Conservation (phyloP, 1,284 basidiomycete species). For the Neolentinus lepideus region DNA sequence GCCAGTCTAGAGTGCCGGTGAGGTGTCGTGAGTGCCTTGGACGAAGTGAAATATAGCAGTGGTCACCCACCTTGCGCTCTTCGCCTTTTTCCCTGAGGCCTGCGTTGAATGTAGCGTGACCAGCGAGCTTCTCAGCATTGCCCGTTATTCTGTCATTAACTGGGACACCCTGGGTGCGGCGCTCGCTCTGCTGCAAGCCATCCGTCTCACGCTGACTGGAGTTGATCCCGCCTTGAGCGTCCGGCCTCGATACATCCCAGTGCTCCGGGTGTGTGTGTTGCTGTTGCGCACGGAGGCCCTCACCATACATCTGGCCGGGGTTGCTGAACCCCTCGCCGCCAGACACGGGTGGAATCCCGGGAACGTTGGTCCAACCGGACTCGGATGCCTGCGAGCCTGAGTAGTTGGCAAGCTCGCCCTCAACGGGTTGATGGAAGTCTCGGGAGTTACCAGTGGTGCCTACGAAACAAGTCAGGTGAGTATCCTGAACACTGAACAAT, state of each 20-base stretch:
- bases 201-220: background rate
- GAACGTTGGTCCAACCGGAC: background rate
- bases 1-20: background rate
- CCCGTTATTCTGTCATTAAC: background rate
- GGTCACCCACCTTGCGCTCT: background rate
- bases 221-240: background rate
- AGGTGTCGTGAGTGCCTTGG: background rate
- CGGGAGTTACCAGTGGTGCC: background rate
- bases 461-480: background rate
- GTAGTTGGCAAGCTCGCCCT: background rate
- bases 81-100: background rate
- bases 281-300: background rate
- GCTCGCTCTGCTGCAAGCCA: background rate
- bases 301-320: background rate
- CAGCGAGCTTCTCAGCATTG: background rate
- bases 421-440: background rate
- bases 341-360: background rate
- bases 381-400: background rate
- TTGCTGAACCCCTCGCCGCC: background rate
- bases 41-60: background rate
- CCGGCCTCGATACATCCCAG: background rate
- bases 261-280: background rate
- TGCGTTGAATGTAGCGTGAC: background rate
- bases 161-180: background rate
- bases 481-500: background rate